Conservation (phyloP, 768 basidiomycete genomes). For the Tulasnella sp. region DNA sequence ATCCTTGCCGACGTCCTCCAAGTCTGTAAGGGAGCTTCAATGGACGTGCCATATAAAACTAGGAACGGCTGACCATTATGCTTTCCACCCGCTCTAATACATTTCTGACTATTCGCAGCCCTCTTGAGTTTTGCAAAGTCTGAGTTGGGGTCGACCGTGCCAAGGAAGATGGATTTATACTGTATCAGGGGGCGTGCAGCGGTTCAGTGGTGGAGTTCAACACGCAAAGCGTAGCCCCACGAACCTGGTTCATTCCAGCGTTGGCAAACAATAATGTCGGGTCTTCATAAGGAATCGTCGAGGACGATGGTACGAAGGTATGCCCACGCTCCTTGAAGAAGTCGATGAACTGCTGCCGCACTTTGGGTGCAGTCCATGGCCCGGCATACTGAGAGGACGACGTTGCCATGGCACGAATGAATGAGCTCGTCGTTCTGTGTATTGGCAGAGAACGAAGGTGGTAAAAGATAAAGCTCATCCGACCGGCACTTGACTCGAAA, state of each 20-base stretch:
- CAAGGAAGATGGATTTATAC: constrained; percentile 97
- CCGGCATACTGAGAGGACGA: constrained; percentile 9
- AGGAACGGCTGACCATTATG: constrained; percentile 61
- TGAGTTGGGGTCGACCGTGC: constrained; percentile 90
- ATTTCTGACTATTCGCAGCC: constrained; percentile 95
- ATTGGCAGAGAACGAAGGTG: constrained; percentile 1
- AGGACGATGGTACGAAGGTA: constrained; percentile 79
- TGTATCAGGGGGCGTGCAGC: constrained; percentile 32
- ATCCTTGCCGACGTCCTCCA: constrained; percentile 98
- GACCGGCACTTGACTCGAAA: constrained; percentile 11
- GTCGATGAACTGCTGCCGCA: constrained; percentile 82
- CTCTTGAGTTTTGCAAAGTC: constrained; percentile 82
- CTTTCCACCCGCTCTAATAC: constrained; percentile 96
- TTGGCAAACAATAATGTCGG: constrained; percentile 96
- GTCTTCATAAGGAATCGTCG: constrained; percentile 94
- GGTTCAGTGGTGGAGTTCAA: background rate
- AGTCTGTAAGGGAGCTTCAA: constrained; percentile 39
- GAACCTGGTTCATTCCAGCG: constrained; percentile 91
- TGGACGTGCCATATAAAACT: background rate
- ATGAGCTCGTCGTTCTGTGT: background rate
- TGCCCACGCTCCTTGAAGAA: constrained; percentile 74
- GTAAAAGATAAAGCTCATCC: constrained; percentile 14
- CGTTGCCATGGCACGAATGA: background rate
- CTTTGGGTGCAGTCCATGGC: constrained; percentile 63
- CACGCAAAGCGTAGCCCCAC: constrained; percentile 13